Evolutionary conservation across 2,329 filamentous ascomycete genomes (phyloP), one percentile per base, ranked within the genome.

Genomic region (Seiridium unicorne): DNA sequence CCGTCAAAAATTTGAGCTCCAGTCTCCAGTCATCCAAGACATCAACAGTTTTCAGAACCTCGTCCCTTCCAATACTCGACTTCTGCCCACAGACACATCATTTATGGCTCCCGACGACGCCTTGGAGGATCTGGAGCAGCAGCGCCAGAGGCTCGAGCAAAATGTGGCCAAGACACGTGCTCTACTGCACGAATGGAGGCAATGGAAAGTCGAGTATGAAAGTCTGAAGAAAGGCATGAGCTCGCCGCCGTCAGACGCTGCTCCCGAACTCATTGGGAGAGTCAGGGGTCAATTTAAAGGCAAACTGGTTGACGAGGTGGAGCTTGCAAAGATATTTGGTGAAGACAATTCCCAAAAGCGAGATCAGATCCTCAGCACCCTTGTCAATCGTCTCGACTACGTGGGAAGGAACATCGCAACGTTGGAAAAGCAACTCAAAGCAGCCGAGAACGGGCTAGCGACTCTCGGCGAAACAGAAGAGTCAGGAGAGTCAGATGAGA

Each of bases 201-300:
- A 88, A 58, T 96, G 91, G 85, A 93, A 96, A 72, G 87, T 90
- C 53, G 94, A 98, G 73, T 98, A 98, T 74, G 92, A 97, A 71
- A 86, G 89, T 32, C 82, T 98, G 63, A 93, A 91, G 72, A 92
- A 96, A 72, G 92, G 96, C 69, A 84, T 98, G 36, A 76, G 86
- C 57, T 79, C 78, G 3, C 72, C 89, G 34, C 73, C 81, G 42
- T 72, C 79, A 47, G 76, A 79, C 55, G 74, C 83, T 59, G 75
- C 77, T 36, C 76, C 78, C 5, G 75, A 84, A 18, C 82, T 87
- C 35, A 82, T 93, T 35, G 77, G 83, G 6, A 76, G 76, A 36
- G 83, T 89, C 51, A 84, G 84, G 49, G 75, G 79, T 42, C 79
- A 81, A 10, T 89, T 89, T 64, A 81, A 86, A 47, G 86, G 88